Base-by-base conservation (phyloP, 805 yeast genomes). In the Ogataea polymorpha region DNA sequence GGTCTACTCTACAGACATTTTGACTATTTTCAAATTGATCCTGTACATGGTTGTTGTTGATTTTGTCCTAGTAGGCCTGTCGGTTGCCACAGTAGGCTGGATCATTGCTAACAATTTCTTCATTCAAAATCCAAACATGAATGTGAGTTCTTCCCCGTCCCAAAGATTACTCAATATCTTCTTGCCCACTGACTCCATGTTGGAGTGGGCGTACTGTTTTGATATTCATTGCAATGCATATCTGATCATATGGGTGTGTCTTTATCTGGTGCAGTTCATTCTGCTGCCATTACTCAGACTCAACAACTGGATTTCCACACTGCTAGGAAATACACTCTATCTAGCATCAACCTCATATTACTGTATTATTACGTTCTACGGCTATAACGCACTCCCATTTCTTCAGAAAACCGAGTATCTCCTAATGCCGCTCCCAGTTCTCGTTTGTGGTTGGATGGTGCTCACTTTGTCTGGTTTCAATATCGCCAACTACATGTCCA, bases 131-230 rank as follows among this genome's bases (percentile, higher is more conserved):
- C 9, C 43, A 9, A 16, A 25, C 23, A 32, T 38, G 25, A 15
- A 9, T 10, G 6, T 7, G 18, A 12, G 10, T 16, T 23, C 29
- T 16, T 26, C 51, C 12, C 24, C 42, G n/a, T 41, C 47, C 12
- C 46, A 50, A 37, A 56, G 55, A 48, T 42, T 54, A 18, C 39
- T 66, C 28, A 61, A 62, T 21, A 61, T 57, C 33, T 23, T 50
- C 2, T 32, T 69, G 54, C 58, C 70, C 56, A 50, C 43, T 7
- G 52, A 57, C 24, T 56, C 65, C n/a, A 65, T 70, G 29, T 66
- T 87, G 39, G 96, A 90, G 59, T 90, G 96, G 96, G 89, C 91
- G 1, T 89, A 87, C 59, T 88, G 96, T 66, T 90, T 90, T 59
- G 97, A 89, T 56, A 82, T 89, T 20, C 97, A 90, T 64, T 87